Evolutionary conservation across 2,329 filamentous ascomycete genomes (phyloP).

Genomic region (Colletotrichum magnum): DNA sequence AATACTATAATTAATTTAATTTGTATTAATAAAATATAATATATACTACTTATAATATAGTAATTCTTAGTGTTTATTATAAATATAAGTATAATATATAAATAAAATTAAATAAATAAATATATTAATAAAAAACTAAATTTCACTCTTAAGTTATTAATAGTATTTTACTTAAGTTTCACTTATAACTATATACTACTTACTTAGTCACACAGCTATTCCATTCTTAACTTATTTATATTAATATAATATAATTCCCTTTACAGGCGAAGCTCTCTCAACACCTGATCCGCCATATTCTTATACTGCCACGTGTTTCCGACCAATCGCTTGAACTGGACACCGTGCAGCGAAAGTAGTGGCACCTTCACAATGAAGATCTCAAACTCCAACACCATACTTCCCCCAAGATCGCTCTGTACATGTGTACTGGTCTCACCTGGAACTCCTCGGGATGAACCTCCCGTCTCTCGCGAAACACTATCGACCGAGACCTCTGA

Average conservation of each 20-base stretch:
- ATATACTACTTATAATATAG: too few relatives aligned
- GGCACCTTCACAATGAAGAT: conserved; percentile 99
- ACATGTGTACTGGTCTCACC: conserved; percentile 95
- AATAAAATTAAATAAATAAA: too few relatives aligned
- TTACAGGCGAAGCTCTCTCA: conserved; percentile 86
- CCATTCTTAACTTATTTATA: too few relatives aligned
- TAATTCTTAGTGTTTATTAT: too few relatives aligned
- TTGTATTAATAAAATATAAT: too few relatives aligned
- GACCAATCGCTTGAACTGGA: conserved; percentile 97
- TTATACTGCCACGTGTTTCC: conserved; percentile 99
- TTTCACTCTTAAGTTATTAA: too few relatives aligned
- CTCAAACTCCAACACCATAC: conserved; percentile 90
- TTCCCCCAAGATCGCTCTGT: conserved; percentile 88
- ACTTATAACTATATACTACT: too few relatives aligned
- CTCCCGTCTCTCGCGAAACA: conserved; percentile 67
- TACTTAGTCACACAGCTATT: too few relatives aligned
- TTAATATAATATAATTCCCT: not conserved
- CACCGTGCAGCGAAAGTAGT: conserved; percentile 90
- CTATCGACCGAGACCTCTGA: conserved; percentile 90
- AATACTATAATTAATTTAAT: too few relatives aligned
- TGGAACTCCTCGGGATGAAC: conserved; percentile 71
- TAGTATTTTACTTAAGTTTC: too few relatives aligned
- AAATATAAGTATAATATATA: too few relatives aligned
- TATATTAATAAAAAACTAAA: too few relatives aligned
- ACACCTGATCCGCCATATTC: conserved; percentile 96